A percentile compares a stretch with the other conserved stretches of the same genome.
Conservation (phyloP, 345 rosid genomes). For the Garcia nutans region DNA sequence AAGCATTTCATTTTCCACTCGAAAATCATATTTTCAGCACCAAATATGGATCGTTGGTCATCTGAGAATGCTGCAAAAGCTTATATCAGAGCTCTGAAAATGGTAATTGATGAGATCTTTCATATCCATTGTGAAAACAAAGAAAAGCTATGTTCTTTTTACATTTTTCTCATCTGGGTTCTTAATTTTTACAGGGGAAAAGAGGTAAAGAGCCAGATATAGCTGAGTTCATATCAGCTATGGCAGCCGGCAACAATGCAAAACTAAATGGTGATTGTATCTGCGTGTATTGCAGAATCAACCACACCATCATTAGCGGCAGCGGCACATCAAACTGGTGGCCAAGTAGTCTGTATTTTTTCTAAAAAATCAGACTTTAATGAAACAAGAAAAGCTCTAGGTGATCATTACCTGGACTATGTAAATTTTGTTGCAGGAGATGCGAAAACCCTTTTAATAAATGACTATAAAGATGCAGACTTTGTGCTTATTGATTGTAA, state of each 20-base stretch:
- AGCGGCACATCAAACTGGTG: conserved; percentile 49
- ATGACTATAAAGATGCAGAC: conserved; percentile 37
- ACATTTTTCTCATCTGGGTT: background rate
- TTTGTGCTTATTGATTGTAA: conserved; percentile 49
- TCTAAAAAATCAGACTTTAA: background rate
- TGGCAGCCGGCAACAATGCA: conserved; percentile 57
- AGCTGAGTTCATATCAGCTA: conserved; percentile 57
- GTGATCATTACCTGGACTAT: conserved; percentile 15
- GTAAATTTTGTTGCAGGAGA: conserved; percentile 40
- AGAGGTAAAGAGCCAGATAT: conserved; percentile 46
- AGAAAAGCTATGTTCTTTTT: background rate
- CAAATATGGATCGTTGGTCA: conserved; percentile 45
- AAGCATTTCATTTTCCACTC: conserved; percentile 6
- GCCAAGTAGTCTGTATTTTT: conserved; percentile 39
- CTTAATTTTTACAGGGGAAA: conserved; percentile 32
- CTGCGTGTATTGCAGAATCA: conserved; percentile 20
- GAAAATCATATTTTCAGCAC: background rate
- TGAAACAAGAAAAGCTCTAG: conserved; percentile 21
- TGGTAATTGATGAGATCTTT: conserved; percentile 22
- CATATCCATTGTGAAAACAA: too few species aligned
- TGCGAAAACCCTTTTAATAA: conserved; percentile 26
- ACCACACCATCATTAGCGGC: conserved; percentile 38
- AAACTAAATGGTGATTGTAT: conserved; percentile 46
- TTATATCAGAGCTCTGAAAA: conserved; percentile 46
- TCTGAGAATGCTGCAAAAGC: conserved; percentile 63